phyloP scores from a whole-genome alignment of 495 filamentous ascomycete species.

The Penicillium coprophilum region DNA sequence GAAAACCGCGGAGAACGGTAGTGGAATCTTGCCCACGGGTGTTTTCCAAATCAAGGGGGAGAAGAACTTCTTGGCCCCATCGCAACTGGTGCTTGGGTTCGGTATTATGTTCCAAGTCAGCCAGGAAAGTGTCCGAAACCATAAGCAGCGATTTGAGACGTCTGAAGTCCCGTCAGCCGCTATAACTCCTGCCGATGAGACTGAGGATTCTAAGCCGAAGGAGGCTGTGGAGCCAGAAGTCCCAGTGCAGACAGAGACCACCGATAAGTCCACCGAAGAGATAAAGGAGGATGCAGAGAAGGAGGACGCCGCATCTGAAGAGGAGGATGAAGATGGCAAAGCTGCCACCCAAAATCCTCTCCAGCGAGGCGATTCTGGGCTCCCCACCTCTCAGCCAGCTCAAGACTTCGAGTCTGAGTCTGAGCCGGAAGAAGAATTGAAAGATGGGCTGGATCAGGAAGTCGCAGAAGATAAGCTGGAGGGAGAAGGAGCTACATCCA shows the following conservation, averaged over 20 bases:
- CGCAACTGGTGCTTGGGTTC: slow-evolving; percentile 84
- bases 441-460: slow-evolving; percentile 19
- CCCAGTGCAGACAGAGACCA: not conserved
- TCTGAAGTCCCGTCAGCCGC: slow-evolving; percentile 29
- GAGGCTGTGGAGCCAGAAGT: not conserved
- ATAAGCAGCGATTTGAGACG: slow-evolving; percentile 64
- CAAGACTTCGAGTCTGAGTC: slow-evolving; percentile 35
- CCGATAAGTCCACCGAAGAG: not conserved
- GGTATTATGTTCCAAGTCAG: slow-evolving; percentile 85
- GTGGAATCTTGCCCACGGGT: slow-evolving; percentile 67
- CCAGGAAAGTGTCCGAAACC: slow-evolving; percentile 78
- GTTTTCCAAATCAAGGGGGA: slow-evolving; percentile 77
- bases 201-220: slow-evolving; percentile 5
- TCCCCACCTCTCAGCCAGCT: slow-evolving; percentile 25
- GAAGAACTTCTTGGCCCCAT: slow-evolving; percentile 87
- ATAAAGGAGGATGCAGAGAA: slow-evolving; percentile 13
- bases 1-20: slow-evolving; percentile 76
- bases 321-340: slow-evolving; percentile 31
- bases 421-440: slow-evolving; percentile 28
- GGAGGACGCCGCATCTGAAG: slow-evolving; percentile 26
- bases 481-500: slow-evolving; percentile 14
- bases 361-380: slow-evolving; percentile 30
- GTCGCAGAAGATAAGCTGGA: slow-evolving; percentile 18
- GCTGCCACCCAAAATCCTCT: slow-evolving; percentile 29
- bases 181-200: slow-evolving; percentile 8